These are phyloP conservation scores for Zasmidium angulare DNA, from an alignment of 2,329 filamentous ascomycete genomes.

Conservation along the genomic window DNA sequence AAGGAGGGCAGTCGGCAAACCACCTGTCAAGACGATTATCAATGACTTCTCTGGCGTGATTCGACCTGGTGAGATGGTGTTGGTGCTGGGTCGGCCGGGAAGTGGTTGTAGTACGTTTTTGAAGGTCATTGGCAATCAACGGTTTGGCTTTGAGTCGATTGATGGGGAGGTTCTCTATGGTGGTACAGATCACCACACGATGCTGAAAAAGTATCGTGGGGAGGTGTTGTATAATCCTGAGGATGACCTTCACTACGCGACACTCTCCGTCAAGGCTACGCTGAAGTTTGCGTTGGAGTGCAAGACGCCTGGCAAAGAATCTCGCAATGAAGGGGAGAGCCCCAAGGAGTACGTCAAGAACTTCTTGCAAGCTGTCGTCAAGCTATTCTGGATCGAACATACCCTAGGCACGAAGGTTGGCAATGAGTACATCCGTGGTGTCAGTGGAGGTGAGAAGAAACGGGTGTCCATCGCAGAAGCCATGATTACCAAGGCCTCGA, in stretches of 20 bases:
- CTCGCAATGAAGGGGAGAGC: slow-evolving; percentile 55
- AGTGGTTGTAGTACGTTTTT: slow-evolving; percentile 77
- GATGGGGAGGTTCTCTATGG: slow-evolving; percentile 4
- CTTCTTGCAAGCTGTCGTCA: slow-evolving; percentile 55
- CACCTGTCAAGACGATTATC: slow-evolving; percentile 63
- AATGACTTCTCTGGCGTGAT: slow-evolving; percentile 67
- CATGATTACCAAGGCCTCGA: slow-evolving; percentile 58
- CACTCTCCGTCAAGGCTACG: slow-evolving; percentile 74
- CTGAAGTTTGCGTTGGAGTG: slow-evolving; percentile 75
- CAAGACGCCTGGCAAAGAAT: slow-evolving; percentile 61
- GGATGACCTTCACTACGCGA: slow-evolving; percentile 76
- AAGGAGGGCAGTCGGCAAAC: slow-evolving; percentile 43
- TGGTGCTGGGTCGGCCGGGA: slow-evolving; percentile 68
- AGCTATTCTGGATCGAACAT: slow-evolving; percentile 71
- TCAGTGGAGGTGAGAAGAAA: slow-evolving; percentile 73
- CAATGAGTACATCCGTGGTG: slow-evolving; percentile 72
- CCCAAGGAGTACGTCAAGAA: slow-evolving; percentile 62
- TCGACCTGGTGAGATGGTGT: slow-evolving; percentile 69
- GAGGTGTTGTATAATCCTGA: slow-evolving; percentile 86
- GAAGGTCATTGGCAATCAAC: slow-evolving; percentile 50
- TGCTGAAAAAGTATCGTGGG: slow-evolving; percentile 74
- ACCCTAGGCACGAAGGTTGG: slow-evolving; percentile 72
- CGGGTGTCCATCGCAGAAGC: slow-evolving; percentile 80
- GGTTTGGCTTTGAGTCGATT: slow-evolving; percentile 35
- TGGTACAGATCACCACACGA: slow-evolving; percentile 58